Conservation (phyloP, 176 grass and related monocot species). For the Thinopyrum elongatum region DNA sequence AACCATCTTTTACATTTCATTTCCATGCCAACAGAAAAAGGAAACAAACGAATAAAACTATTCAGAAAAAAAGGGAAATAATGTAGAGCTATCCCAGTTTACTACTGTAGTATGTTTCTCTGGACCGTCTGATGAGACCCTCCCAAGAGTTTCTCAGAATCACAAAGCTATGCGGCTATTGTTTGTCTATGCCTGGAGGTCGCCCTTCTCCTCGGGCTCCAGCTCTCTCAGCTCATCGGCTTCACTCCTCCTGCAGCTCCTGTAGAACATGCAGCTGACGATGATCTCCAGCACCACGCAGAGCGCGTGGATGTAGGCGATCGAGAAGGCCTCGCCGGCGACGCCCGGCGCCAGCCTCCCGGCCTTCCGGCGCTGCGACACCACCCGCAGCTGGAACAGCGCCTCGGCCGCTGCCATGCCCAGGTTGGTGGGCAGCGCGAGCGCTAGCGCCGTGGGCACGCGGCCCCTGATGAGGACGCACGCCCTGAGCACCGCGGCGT, state of each 20-base stretch:
- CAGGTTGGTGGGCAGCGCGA: slow-evolving; percentile 75
- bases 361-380: slow-evolving; percentile 29
- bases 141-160: slow-evolving; percentile 8
- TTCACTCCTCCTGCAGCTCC: slow-evolving; percentile 43
- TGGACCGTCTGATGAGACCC: slow-evolving; percentile 24
- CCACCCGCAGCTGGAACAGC: slow-evolving; percentile 76
- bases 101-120: slow-evolving; percentile 3
- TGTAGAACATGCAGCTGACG: slow-evolving; percentile 70
- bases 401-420: slow-evolving; percentile 59
- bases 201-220: slow-evolving; percentile 63
- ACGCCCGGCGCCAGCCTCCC: slow-evolving; percentile 36
- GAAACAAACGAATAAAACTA: not conserved
- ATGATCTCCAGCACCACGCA: slow-evolving; percentile 85
- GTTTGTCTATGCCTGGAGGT: slow-evolving; percentile 44
- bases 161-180: slow-evolving; percentile 10
- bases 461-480: slow-evolving; percentile 47
- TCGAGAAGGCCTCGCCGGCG: slow-evolving; percentile 77
- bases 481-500: slow-evolving; percentile 61
- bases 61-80: not conserved
- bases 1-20: slow-evolving; percentile 8
- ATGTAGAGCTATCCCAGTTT: not conserved
- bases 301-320: slow-evolving; percentile 73
- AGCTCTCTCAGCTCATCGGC: slow-evolving; percentile 54
- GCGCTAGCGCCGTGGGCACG: slow-evolving; percentile 49
- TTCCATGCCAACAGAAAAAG: not conserved